Percentiles rank a stretch among this genome's conserved stretches.
These are phyloP conservation scores for Fusarium sp. DNA, from an alignment of 2,329 filamentous ascomycete genomes.

Conservation along the genomic window DNA sequence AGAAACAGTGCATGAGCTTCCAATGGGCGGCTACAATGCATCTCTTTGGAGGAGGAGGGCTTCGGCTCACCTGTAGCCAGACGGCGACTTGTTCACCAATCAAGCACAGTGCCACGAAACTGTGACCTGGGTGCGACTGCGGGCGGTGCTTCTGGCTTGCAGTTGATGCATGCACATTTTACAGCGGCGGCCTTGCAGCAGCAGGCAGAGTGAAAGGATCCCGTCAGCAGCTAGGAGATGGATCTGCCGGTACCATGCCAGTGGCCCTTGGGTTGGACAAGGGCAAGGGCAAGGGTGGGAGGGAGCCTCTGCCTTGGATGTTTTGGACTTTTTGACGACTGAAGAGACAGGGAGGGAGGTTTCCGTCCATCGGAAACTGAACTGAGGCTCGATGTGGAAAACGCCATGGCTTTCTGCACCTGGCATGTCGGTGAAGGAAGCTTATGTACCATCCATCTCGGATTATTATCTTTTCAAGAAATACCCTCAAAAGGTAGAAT, in stretches of 20 bases:
- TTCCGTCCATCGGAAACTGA: conserved; percentile 2
- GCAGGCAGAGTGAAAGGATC: not conserved
- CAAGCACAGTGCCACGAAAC: conserved; percentile 7
- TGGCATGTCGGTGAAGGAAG: conserved; percentile 27
- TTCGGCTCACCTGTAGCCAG: not conserved
- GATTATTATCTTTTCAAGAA: not conserved
- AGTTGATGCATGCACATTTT: not conserved
- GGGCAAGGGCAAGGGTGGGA: conserved; percentile 24
- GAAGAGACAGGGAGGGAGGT: conserved; percentile 8
- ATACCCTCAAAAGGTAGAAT: not conserved
- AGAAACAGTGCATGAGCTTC: not conserved
- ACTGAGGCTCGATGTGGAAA: conserved; percentile 19
- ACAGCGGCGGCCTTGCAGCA: not conserved
- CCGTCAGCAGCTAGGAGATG: conserved; percentile 1
- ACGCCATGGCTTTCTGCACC: conserved; percentile 14
- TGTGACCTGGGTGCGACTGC: not conserved
- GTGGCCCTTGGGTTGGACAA: not conserved
- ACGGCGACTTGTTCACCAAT: not conserved
- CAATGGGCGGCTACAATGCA: not conserved
- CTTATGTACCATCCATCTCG: not conserved
- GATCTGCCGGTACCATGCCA: conserved; percentile 9
- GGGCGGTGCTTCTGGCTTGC: conserved; percentile 3
- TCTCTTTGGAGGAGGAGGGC: not conserved
- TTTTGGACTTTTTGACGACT: conserved; percentile 13
- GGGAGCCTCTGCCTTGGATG: conserved; percentile 33